Base-by-base conservation (phyloP, 306 rosid species). In the Vigna trinervia region DNA sequence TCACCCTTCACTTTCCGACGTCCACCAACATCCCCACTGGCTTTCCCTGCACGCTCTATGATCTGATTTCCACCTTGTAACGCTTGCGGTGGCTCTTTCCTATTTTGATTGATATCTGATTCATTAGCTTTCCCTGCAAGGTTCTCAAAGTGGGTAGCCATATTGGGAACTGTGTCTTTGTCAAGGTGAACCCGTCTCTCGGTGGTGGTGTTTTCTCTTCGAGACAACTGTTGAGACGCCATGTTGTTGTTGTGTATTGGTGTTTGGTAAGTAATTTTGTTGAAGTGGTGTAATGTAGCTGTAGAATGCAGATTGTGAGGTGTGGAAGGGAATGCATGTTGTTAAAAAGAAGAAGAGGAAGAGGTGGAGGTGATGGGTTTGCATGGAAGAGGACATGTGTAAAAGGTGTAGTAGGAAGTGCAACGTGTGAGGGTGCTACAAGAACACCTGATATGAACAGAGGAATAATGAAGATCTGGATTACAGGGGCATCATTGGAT, bases 141-240 rank as follows among this genome's bases (percentile, higher is more conserved):
- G n/a, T 84, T 76, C 85, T 91, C 90, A 3, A 88, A 89, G 46
- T 85, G 94, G 32, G 82, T 76, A 5, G 94, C 20, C 68, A 89
- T 85, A 69, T 88, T 85, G 0, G 93, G 93, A 2, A 89, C 97
- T 13, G 39, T 73, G 59, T 87, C 78, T 78, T 77, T 84, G 85
- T 86, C 90, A 4, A 82, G 47, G 0, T 2, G 72, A 70, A 73
- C 17, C 14, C 84, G 89, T 66, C 81, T 85, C 84, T 89, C 92
- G 5, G 34, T 36, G 0, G 79, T 84, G 2, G 75, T 73, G 69
- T 85, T 78, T 0, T 88, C 92, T 72, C 85, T 88, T 2, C 89
- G 88, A 52, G 26, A 15, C 48, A 78, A 2, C 71, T 92, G 89
- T 70, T 84, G 86, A 2, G 91, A 87, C 12, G 97, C 94, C 98